Evolutionary conservation across 73 alveolate genomes (phyloP).

Genomic region (Paraurostyla sp.): DNA sequence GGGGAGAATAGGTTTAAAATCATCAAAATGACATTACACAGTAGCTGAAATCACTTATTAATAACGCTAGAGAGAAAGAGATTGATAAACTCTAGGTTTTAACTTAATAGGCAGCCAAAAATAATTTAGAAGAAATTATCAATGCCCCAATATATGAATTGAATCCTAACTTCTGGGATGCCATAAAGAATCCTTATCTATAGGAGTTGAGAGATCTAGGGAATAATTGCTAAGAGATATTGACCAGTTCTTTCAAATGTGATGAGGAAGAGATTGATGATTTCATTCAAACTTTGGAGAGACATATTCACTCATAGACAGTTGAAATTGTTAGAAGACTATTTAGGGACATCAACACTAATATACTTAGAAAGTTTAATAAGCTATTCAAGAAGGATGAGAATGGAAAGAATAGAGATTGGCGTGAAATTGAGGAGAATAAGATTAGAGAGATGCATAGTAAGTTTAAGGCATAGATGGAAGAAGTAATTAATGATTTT

Average conservation of each 20-base stretch:
- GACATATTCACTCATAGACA: background rate
- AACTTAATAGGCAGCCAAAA: slow-evolving; percentile 46
- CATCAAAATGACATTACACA: slow-evolving; percentile 29
- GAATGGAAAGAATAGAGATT: slow-evolving; percentile 68
- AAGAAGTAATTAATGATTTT: slow-evolving; percentile 40
- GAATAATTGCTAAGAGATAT: slow-evolving; percentile 50
- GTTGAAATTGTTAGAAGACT: slow-evolving; percentile 30
- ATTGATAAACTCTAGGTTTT: slow-evolving; percentile 30
- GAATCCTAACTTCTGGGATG: slow-evolving; percentile 70
- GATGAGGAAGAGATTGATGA: slow-evolving; percentile 64
- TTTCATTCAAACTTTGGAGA: slow-evolving; percentile 9
- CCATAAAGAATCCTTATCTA: slow-evolving; percentile 37
- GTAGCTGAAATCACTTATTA: slow-evolving; percentile 8
- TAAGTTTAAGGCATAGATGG: slow-evolving; percentile 34
- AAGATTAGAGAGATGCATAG: slow-evolving; percentile 55
- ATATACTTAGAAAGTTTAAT: slow-evolving; percentile 62
- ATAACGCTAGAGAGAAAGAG: slow-evolving; percentile 67
- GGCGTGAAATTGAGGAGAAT: slow-evolving; percentile 53
- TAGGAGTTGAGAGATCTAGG: slow-evolving; percentile 31
- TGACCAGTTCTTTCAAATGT: slow-evolving; percentile 49
- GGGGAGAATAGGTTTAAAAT: slow-evolving; percentile 52
- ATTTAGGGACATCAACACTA: slow-evolving; percentile 64
- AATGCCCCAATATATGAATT: slow-evolving; percentile 61
- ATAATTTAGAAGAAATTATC: slow-evolving; percentile 51
- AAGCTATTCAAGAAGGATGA: slow-evolving; percentile 69